phyloP scores from a whole-genome alignment of 805 yeast genomes.

The Kodamaea hsintzibuensis region DNA sequence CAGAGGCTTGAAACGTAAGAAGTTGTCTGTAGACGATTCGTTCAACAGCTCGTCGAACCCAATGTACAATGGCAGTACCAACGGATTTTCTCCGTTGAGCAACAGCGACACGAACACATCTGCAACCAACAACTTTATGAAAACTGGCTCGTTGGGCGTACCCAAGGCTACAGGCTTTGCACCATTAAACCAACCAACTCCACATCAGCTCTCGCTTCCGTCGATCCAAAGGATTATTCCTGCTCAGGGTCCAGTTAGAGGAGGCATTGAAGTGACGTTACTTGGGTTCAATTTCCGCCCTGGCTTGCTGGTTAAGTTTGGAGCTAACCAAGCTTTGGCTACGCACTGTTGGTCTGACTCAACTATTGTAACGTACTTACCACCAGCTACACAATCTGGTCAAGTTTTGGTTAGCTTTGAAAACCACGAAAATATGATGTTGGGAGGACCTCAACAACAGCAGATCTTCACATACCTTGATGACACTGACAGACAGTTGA shows the following conservation, averaged over 20 bases:
- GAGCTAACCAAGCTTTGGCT: conserved; percentile 72
- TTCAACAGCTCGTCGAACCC: conserved; percentile 35
- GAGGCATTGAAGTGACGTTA: conserved; percentile 93
- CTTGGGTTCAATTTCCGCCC: conserved; percentile 85
- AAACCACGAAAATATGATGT: conserved; percentile 40
- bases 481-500: conserved; percentile 91
- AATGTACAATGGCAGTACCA: conserved; percentile 39
- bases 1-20: conserved; percentile 50
- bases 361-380: conserved; percentile 89
- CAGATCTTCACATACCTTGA: conserved; percentile 88
- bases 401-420: conserved; percentile 89
- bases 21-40: conserved; percentile 49
- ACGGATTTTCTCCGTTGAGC: conserved; percentile 46
- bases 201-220: conserved; percentile 39
- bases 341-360: conserved; percentile 97
- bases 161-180: conserved; percentile 12
- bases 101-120: conserved; percentile 45
- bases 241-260: conserved; percentile 91
- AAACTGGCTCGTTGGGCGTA: neutral
- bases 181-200: conserved; percentile 13
- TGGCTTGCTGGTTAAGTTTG: conserved; percentile 83
- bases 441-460: conserved; percentile 38
- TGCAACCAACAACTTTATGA: conserved; percentile 11
- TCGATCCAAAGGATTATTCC: conserved; percentile 87
- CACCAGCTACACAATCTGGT: conserved; percentile 88